phyloP scores from a whole-genome alignment of 2,329 filamentous ascomycete genomes.

The Falciphora oryzae region DNA sequence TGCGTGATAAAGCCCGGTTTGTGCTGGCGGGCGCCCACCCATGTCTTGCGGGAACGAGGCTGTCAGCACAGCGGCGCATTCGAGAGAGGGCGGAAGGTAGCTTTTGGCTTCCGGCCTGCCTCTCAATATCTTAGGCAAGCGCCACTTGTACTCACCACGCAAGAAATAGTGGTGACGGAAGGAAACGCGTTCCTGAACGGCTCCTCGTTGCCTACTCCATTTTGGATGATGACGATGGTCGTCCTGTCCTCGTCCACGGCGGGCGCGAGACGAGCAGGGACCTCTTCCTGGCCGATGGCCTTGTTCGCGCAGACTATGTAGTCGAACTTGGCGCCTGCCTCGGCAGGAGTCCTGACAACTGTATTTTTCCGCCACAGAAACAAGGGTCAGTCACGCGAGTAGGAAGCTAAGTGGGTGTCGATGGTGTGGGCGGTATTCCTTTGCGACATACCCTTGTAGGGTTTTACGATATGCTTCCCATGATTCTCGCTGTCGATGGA shows the following conservation, averaged over 20 bases:
- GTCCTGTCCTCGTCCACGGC: constrained; percentile 35
- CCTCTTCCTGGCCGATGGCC: constrained; percentile 36
- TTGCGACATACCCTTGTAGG: constrained; percentile 33
- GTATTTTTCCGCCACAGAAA: constrained; percentile 12
- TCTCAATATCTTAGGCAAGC: no score
- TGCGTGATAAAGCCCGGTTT: constrained; percentile 44
- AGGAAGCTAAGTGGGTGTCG: background rate
- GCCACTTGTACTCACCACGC: constrained; percentile 36
- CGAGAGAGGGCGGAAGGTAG: no score
- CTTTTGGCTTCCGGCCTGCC: no score
- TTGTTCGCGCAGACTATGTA: constrained; percentile 53
- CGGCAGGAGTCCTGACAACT: constrained; percentile 40
- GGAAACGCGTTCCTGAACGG: constrained; percentile 45
- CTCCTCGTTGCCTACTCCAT: constrained; percentile 55
- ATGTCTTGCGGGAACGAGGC: constrained; percentile 28
- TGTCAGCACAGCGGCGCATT: background rate
- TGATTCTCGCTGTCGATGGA: constrained; percentile 48
- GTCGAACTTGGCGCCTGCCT: constrained; percentile 43
- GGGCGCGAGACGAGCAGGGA: constrained; percentile 28
- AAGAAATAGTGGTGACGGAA: constrained; percentile 45
- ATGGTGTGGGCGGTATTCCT: background rate
- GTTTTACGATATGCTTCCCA: constrained; percentile 44
- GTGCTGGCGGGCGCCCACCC: constrained; percentile 47
- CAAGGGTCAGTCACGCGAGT: background rate
- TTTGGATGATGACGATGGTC: constrained; percentile 54